Percentiles rank a stretch among this genome's conserved stretches.
Evolutionary conservation across 192 early-diverging fungal genomes (phyloP).

Genomic region (Backusella circina): DNA sequence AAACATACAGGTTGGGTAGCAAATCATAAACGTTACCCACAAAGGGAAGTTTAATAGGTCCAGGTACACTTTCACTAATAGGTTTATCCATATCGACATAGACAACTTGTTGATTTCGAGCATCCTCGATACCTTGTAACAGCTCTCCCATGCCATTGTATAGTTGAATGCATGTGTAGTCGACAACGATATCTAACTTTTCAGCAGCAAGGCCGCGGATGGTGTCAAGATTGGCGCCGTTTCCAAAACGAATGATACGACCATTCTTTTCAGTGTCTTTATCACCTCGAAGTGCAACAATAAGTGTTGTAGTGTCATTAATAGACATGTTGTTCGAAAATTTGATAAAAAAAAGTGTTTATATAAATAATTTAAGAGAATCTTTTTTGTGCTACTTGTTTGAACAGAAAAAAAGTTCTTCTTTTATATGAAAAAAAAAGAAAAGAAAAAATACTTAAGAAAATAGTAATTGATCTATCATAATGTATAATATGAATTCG

Average conservation of each 20-base stretch:
- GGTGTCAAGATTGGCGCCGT: slow-evolving; percentile 17
- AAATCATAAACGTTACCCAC: slow-evolving; percentile 24
- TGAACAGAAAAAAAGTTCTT: no score
- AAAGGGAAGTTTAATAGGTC: slow-evolving; percentile 9
- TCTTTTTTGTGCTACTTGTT: no score
- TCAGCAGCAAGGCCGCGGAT: slow-evolving; percentile 9
- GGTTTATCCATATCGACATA: background rate
- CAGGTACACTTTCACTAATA: slow-evolving; percentile 6
- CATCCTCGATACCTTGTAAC: slow-evolving; percentile 11
- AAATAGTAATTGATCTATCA: no score
- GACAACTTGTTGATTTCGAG: slow-evolving; percentile 11
- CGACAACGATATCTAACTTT: background rate
- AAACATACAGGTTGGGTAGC: slow-evolving; percentile 18
- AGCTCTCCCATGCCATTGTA: background rate
- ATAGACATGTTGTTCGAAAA: background rate
- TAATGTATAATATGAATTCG: no score
- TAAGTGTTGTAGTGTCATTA: background rate
- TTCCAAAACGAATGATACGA: slow-evolving; percentile 3
- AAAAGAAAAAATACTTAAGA: no score
- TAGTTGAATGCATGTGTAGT: background rate
- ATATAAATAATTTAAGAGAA: no score
- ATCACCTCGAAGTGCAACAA: background rate
- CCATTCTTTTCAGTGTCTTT: slow-evolving; percentile 16
- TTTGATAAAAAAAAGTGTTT: no score
- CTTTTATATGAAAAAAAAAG: no score